phyloP scores from a whole-genome alignment of 768 basidiomycete species.

The Russula abietina region DNA sequence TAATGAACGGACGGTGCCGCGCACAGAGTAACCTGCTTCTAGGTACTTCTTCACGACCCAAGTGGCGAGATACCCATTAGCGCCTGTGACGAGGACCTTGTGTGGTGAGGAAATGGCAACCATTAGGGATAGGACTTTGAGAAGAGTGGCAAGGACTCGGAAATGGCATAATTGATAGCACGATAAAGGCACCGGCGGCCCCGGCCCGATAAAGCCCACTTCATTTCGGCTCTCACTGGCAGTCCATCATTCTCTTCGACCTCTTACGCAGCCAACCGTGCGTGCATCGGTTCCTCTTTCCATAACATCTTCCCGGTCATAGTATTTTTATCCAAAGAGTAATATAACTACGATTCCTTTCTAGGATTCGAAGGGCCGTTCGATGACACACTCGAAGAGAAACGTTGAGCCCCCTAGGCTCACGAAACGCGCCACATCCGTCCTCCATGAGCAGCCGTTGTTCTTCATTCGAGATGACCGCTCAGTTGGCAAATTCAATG shows the following conservation, averaged over 20 bases:
- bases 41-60: conserved; percentile 55
- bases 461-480: too few relatives aligned
- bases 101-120: conserved; percentile 32
- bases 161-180: background rate
- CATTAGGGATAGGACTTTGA: conserved; percentile 28
- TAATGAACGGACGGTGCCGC: conserved; percentile 59
- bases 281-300: too few relatives aligned
- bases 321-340: too few relatives aligned
- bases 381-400: background rate
- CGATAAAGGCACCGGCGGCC: too few relatives aligned
- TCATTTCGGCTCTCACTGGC: background rate
- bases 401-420: background rate
- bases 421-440: background rate
- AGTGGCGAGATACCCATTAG: conserved; percentile 53
- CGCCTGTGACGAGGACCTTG: conserved; percentile 51
- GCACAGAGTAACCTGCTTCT: conserved; percentile 54
- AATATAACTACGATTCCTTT: too few relatives aligned
- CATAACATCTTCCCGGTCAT: too few relatives aligned
- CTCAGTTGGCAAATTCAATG: too few relatives aligned
- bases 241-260: too few relatives aligned
- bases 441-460: background rate
- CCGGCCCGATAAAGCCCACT: too few relatives aligned
- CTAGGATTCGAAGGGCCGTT: background rate
- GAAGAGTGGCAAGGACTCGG: background rate
- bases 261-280: too few relatives aligned